Conservation (phyloP, 2,329 filamentous ascomycete genomes). For the Trichoderma polysporum region DNA sequence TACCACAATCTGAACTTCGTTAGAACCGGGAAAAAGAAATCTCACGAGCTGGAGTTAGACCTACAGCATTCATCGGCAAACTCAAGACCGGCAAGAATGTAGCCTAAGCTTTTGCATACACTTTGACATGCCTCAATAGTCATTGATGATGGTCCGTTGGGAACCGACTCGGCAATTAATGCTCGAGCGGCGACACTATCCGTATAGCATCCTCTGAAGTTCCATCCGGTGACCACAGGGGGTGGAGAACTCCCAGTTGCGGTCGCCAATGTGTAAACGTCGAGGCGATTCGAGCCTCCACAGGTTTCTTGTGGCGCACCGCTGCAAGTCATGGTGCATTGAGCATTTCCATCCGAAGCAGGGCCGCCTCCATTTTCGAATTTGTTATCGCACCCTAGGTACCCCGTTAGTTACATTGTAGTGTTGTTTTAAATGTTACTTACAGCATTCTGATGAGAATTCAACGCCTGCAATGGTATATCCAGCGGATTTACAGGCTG, state of each 20-base stretch:
- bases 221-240: background rate
- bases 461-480: background rate
- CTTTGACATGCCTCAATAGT: conserved; percentile 5
- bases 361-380: background rate
- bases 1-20: background rate
- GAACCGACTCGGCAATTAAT: background rate
- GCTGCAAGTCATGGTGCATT: conserved; percentile 12
- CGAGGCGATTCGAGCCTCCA: background rate
- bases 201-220: background rate
- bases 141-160: background rate
- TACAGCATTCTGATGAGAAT: conserved; percentile 7
- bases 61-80: conserved; percentile 7
- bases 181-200: conserved; percentile 1
- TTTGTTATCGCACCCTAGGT: background rate
- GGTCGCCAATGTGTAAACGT: background rate
- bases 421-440: background rate
- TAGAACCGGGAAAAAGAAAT: background rate
- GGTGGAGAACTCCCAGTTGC: background rate
- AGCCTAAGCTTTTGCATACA: conserved; percentile 1
- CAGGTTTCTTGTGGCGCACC: background rate
- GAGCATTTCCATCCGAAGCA: conserved; percentile 5
- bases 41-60: background rate
- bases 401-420: background rate
- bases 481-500: background rate
- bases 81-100: background rate